Evolutionary conservation across 2,329 filamentous ascomycete genomes (phyloP), one percentile per base, ranked within the genome.

Genomic region (Basipetospora sp.): DNA sequence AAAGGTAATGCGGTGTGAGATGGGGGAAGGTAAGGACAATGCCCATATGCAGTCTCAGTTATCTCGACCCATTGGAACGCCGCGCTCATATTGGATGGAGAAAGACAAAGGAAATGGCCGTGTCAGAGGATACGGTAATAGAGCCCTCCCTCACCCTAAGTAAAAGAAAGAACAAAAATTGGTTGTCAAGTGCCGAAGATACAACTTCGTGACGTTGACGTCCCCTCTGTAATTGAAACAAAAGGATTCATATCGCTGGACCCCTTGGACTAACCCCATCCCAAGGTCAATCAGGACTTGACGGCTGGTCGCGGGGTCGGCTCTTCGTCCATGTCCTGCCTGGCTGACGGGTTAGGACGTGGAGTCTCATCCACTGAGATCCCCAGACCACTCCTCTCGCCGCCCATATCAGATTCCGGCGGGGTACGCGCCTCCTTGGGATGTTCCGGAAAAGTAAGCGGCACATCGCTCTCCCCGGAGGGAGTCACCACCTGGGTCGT

Each of bases 401-500:
- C 20, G n/a, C 20, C 39, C 6, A 47, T 40, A 26, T 48, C 50
- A n/a, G 44, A 43, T 25, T 54, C 48, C 5, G 54, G 55, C 3
- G 55, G 50, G 13, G 50, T 54, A 18, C 48, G 52, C 3, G 34
- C 42, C 41, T 45, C 37, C 42, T 37, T 36, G 46, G 45, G 38
- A 42, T 41, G 22, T 8, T 42, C 42, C 22, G 39, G 31, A 30
- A 50, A 44, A 45, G 59, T 43, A 8, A 53, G 36, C 10, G 53
- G 55, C 36, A 49, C 47, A 43, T 48, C 52, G 40, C 54, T 43
- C 41, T 67, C 64, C 30, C 59, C 59, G 2, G 57, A 62, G 2
- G 69, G 66, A 13, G 65, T 71, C 8, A 63, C 67, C 10, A 67
- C 62, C 48, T 69, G 64, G 3, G 67, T 69, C n/a, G 61, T 54